Evolutionary conservation across 139 green algal genomes (phyloP).

Genomic region (Closterium sp.): DNA sequence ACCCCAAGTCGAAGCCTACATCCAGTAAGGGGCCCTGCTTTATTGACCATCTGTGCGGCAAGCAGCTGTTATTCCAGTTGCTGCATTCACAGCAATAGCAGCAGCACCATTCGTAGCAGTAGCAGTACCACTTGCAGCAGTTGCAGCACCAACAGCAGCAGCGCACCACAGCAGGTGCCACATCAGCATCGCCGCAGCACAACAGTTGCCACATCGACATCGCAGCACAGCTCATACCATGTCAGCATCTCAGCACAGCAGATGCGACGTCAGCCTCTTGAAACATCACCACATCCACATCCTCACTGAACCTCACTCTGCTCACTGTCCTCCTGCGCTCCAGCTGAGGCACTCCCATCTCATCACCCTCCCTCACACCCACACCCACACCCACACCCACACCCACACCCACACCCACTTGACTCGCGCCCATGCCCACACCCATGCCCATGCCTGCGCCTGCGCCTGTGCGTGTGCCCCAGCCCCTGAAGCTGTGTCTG

Average conservation of each 20-base stretch:
- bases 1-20: too few relatives aligned
- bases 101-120: too few relatives aligned
- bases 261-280: background rate
- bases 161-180: too few relatives aligned
- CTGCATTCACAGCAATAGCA: too few relatives aligned
- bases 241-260: background rate
- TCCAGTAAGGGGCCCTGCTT: too few relatives aligned
- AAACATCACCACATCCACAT: background rate
- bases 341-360: background rate
- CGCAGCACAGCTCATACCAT: background rate
- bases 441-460: background rate
- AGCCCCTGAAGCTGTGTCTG: background rate
- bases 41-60: too few relatives aligned
- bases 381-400: background rate
- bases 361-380: background rate
- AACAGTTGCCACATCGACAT: background rate
- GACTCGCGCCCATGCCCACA: background rate
- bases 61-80: too few relatives aligned
- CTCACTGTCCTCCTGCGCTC: background rate
- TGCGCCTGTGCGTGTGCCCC: background rate
- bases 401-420: background rate
- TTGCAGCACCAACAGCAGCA: too few relatives aligned
- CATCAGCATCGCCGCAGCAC: background rate
- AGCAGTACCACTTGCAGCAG: too few relatives aligned
- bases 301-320: background rate